Evolutionary conservation across 139 green algal species (phyloP).

Genomic region (Micractinium sp.): DNA sequence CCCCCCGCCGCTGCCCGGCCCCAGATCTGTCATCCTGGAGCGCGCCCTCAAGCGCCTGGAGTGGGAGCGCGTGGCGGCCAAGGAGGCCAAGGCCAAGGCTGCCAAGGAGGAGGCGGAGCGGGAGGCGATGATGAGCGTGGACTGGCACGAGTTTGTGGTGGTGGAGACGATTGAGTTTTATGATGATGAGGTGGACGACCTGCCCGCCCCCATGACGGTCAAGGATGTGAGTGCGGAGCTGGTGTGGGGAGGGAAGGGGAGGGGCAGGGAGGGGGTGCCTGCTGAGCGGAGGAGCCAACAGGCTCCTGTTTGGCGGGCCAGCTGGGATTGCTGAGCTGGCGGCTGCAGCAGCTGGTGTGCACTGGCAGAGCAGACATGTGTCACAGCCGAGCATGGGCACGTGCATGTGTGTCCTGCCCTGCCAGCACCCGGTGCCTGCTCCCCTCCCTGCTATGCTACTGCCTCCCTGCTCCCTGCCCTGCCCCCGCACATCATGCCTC

Average conservation of each 20-base stretch:
- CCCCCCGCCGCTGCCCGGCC: too few species aligned
- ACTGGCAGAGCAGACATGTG: neutral
- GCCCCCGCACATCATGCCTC: neutral
- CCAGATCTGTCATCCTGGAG: slow-evolving; percentile 77
- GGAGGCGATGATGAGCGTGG: slow-evolving; percentile 86
- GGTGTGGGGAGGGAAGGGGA: neutral
- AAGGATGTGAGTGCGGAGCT: slow-evolving; percentile 75
- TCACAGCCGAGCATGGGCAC: too few species aligned
- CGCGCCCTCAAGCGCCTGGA: slow-evolving; percentile 88
- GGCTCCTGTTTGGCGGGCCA: neutral
- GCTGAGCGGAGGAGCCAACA: neutral
- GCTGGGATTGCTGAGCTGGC: neutral
- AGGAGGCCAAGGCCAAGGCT: slow-evolving; percentile 72
- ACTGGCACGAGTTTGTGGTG: slow-evolving; percentile 98
- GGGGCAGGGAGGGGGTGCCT: neutral
- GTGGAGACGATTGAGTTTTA: slow-evolving; percentile 98
- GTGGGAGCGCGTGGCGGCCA: slow-evolving; percentile 82
- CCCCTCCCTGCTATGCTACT: neutral
- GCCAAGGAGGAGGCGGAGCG: slow-evolving; percentile 89
- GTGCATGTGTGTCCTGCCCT: too few species aligned
- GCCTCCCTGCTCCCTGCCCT: neutral
- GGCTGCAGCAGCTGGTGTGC: neutral
- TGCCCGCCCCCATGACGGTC: slow-evolving; percentile 87
- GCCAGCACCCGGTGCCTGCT: neutral
- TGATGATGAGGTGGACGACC: slow-evolving; percentile 88